A percentile compares a stretch with the other conserved stretches of the same genome.
phyloP scores from a whole-genome alignment of 2,329 filamentous ascomycete species.

The Leptographium flavum region DNA sequence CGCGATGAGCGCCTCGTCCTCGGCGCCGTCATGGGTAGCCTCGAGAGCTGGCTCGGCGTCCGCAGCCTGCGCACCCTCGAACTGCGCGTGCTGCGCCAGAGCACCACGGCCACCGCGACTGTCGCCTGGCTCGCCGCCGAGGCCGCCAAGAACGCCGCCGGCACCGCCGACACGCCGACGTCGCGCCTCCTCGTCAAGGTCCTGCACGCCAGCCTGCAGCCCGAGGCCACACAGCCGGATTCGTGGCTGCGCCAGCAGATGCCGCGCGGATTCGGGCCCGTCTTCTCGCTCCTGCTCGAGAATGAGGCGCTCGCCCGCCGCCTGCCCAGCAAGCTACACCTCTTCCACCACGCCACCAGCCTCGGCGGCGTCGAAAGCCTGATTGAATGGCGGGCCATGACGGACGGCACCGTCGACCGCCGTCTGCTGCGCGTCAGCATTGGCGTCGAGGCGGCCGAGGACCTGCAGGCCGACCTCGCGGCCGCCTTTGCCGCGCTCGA shows the following conservation, averaged over 20 bases:
- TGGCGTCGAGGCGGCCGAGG: conserved; percentile 76
- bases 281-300: conserved; percentile 63
- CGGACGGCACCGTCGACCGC: conserved; percentile 57
- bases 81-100: conserved; percentile 66
- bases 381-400: conserved; percentile 94
- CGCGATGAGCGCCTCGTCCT: conserved; percentile 58
- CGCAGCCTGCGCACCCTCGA: conserved; percentile 76
- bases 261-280: conserved; percentile 79
- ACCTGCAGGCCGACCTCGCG: conserved; percentile 62
- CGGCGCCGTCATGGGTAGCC: conserved; percentile 71
- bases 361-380: conserved; percentile 87
- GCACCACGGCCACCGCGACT: conserved; percentile 50
- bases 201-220: conserved; percentile 64
- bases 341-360: conserved; percentile 93
- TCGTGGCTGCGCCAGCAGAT: conserved; percentile 77
- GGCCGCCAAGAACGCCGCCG: conserved; percentile 18
- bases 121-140: conserved; percentile 56
- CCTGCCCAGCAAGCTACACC: conserved; percentile 61
- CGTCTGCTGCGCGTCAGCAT: conserved; percentile 68
- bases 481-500: conserved; percentile 47
- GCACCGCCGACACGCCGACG: conserved; percentile 26
- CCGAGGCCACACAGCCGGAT: conserved; percentile 38
- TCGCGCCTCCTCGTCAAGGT: conserved; percentile 40
- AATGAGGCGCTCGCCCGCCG: conserved; percentile 44
- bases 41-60: conserved; percentile 88